Conservation (phyloP, 1,284 basidiomycete genomes). For the Ustilago hordei region DNA sequence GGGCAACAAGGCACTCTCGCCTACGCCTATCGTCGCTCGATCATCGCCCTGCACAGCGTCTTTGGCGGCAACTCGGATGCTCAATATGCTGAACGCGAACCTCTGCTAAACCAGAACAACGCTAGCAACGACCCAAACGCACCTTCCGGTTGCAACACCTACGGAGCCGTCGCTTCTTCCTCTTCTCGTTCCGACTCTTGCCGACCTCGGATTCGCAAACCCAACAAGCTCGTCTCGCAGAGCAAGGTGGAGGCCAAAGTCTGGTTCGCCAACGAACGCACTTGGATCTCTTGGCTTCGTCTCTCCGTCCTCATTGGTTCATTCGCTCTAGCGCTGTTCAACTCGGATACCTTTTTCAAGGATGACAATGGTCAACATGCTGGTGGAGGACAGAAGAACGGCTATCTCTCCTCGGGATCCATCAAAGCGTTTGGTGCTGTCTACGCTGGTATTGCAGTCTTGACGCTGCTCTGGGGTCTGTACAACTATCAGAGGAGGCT, state of each 20-base stretch:
- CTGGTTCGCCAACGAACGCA: constrained; percentile 69
- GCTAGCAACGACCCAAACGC: constrained; percentile 3
- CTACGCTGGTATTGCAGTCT: constrained; percentile 79
- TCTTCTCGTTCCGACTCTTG: constrained; percentile 22
- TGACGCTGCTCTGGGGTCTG: constrained; percentile 80
- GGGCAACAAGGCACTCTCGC: constrained; percentile 53
- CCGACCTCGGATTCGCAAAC: constrained; percentile 69
- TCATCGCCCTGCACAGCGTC: constrained; percentile 54
- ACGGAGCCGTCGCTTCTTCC: constrained; percentile 37
- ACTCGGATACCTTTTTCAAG: constrained; percentile 75
- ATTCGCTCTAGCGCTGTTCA: constrained; percentile 87
- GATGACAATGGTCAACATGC: constrained; percentile 46
- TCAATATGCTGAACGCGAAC: constrained; percentile 56
- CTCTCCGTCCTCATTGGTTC: constrained; percentile 86
- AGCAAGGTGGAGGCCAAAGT: constrained; percentile 69
- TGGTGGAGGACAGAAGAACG: constrained; percentile 15
- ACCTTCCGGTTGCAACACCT: constrained; percentile 23
- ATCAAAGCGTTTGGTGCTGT: constrained; percentile 84
- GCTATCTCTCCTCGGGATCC: constrained; percentile 68
- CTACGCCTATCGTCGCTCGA: constrained; percentile 56
- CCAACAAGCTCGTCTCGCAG: constrained; percentile 71
- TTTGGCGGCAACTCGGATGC: constrained; percentile 48
- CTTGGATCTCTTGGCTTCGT: constrained; percentile 92
- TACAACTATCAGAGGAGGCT: constrained; percentile 87
- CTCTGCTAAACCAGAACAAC: constrained; percentile 37